phyloP scores from a whole-genome alignment of 108 stramenopile genomes.

The Bacterosira constricta region DNA sequence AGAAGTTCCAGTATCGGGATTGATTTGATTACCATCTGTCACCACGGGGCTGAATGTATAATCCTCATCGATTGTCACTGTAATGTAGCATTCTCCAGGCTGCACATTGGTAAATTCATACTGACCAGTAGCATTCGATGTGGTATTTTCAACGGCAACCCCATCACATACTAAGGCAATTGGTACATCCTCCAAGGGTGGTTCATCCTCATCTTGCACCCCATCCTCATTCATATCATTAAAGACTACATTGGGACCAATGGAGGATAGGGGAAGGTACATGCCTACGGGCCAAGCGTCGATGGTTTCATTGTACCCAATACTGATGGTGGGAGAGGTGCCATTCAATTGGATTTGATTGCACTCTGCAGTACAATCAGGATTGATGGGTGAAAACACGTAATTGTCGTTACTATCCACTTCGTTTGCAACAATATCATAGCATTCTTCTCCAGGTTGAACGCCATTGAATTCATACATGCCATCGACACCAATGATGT shows the following conservation, averaged over 20 bases:
- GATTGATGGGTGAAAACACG: slow-evolving; percentile 24
- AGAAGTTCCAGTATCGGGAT: slow-evolving; percentile 20
- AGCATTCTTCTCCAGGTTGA: slow-evolving; percentile 16
- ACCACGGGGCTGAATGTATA: slow-evolving; percentile 23
- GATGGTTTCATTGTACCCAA: too few species aligned
- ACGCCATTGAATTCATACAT: slow-evolving; percentile 8
- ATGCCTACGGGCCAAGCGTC: too few species aligned
- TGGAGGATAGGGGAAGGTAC: background rate
- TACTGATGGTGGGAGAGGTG: background rate
- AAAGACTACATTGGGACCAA: slow-evolving; percentile 24
- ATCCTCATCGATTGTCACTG: slow-evolving; percentile 1
- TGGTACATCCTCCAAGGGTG: background rate
- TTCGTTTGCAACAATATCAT: too few species aligned
- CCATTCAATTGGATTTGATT: too few species aligned
- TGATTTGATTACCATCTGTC: slow-evolving; percentile 12
- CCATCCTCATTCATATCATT: slow-evolving; percentile 26
- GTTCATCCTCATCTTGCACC: slow-evolving; percentile 15
- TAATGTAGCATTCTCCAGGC: slow-evolving; percentile 11
- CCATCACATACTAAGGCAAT: slow-evolving; percentile 19
- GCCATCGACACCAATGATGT: slow-evolving; percentile 5
- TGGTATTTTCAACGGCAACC: background rate
- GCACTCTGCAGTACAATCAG: slow-evolving; percentile 7
- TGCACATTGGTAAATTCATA: slow-evolving; percentile 16
- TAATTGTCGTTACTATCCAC: too few species aligned
- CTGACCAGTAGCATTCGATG: slow-evolving; percentile 7